Evolutionary conservation across 1,284 basidiomycete genomes (phyloP), one percentile per base, ranked within the genome.

Genomic region (Leccinum subrobustum): DNA sequence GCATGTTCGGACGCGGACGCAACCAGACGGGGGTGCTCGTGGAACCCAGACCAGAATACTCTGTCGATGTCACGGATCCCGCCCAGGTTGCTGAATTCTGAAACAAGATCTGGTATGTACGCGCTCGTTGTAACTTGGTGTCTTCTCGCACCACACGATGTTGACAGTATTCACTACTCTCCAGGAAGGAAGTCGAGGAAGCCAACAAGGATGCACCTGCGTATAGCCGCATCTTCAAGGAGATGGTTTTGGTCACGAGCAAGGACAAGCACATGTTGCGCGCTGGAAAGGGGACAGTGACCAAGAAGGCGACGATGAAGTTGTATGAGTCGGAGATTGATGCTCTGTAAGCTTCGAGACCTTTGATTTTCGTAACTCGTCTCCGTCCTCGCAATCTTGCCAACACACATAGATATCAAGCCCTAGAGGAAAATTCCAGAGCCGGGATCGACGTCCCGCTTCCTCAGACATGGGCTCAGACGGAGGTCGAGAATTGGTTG

Each of bases 171-270:
- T 9, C 6, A 4, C 12, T 8, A 9, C 7, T 25, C 29, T 18
- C 1, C 37, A 71, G 71, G 70, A 64, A 60, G 11, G 60, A 65
- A 1, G 62, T 77, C 3, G 72, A 77, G 42, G 69, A 70, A 27
- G 78, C 75, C 0, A 79, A 78, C 59, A 62, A 33, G 18, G 64
- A 61, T 2, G 72, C 70, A 1, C 76, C 75, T 0, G 56, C 63
- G 5, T 77, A 74, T 37, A 76, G 73, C 25, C 60, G 72, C 20
- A 71, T 79, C 3, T 74, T 72, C 57, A 52, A 52, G 27, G 52
- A 53, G 18, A 53, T 33, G 52, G 7, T 53, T 14, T 3, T 53
- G 14, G 65, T 73, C 16, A 64, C 68, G 1, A 54, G 59, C 18
- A 55, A 59, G 5, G 65, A 68, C 6, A 75, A 75, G 37, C 71